Evolutionary conservation across 2,329 filamentous ascomycete genomes (phyloP), one percentile per base, ranked within the genome.

Genomic region (Trichoderma endophyticum): DNA sequence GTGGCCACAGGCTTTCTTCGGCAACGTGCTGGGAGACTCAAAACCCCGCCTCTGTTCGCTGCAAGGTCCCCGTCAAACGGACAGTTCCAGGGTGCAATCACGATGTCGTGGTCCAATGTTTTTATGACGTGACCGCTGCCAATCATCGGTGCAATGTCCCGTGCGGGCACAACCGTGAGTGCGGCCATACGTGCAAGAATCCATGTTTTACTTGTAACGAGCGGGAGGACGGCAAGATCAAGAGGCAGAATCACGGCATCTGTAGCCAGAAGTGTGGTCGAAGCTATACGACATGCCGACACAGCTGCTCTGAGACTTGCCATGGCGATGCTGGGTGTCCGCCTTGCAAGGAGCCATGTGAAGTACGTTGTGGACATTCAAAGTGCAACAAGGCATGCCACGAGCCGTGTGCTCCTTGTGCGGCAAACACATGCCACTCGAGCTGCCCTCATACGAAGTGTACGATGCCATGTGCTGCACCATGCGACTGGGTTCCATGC

Each of bases 401-500:
- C 28, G 86, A 92, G 75, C 86, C 89, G 2, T 93, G 91, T 75
- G 78, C 81, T 2, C 90, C 90, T 0, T 92, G 91, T 74, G 86
- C 86, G 0, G 86, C 89, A 73, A 79, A 80, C 24, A 74, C 77
- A 1, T 92, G 90, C 74, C 78, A 83, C 0, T 91, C 87, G 36
- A 76, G 75, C 4, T 92, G 90, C 73, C 82, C 83, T 8, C 90
- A 92, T 75, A 76, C 80, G 43, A 80, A 75, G 2, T 87, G 85
- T 67, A 79, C 79, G 0, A 84, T 89, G 83, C 88, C 88, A 3
- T 93, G 91, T 73, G 89, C 89, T 0, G 91, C 87, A 0, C 91
- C 91, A 0, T 94, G 91, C 77, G 83, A 92, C 74, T 86, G 88
- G 80, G 76, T 92, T 0, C 92, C 91, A 1, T 94, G 91, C 77